phyloP scores from a whole-genome alignment of 805 yeast genomes.

The Teunomyces panamensis region DNA sequence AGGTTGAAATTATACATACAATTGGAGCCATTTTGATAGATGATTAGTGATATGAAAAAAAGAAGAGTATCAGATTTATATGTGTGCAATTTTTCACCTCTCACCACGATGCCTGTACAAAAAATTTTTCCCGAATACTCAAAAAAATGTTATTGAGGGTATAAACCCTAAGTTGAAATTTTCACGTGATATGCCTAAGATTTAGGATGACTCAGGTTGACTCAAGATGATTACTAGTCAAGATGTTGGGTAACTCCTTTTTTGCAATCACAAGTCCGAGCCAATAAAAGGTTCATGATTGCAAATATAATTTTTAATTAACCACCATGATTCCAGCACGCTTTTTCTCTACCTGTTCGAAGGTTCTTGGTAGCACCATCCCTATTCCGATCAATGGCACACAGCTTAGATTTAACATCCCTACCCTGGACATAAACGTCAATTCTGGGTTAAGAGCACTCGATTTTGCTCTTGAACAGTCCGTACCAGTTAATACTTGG shows the following conservation, averaged over 20 bases:
- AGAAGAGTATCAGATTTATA: not conserved
- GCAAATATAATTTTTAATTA: not conserved
- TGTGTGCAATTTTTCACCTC: not conserved
- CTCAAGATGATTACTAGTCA: conserved; percentile 3
- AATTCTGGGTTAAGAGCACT: not conserved
- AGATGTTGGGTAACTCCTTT: not conserved
- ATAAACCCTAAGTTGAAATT: not conserved
- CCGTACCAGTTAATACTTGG: conserved; percentile 45
- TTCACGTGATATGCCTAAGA: conserved; percentile 1
- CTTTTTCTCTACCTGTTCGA: not conserved
- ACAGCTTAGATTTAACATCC: conserved; percentile 9
- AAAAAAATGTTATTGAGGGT: not conserved
- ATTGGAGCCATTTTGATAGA: conserved; percentile 78
- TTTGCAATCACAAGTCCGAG: not conserved
- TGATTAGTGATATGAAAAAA: conserved; percentile 7
- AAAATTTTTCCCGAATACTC: not conserved
- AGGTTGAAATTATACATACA: conserved; percentile 54
- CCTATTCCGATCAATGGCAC: conserved; percentile 2
- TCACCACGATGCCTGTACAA: not conserved
- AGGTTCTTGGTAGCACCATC: not conserved
- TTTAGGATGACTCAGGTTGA: conserved; percentile 5
- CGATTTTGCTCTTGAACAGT: conserved; percentile 10
- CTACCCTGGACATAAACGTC: not conserved
- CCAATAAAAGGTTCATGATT: not conserved
- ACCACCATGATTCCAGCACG: not conserved